These are phyloP conservation scores for Kwoniella bestiolae DNA, from an alignment of 768 basidiomycete genomes.

Conservation along the genomic window DNA sequence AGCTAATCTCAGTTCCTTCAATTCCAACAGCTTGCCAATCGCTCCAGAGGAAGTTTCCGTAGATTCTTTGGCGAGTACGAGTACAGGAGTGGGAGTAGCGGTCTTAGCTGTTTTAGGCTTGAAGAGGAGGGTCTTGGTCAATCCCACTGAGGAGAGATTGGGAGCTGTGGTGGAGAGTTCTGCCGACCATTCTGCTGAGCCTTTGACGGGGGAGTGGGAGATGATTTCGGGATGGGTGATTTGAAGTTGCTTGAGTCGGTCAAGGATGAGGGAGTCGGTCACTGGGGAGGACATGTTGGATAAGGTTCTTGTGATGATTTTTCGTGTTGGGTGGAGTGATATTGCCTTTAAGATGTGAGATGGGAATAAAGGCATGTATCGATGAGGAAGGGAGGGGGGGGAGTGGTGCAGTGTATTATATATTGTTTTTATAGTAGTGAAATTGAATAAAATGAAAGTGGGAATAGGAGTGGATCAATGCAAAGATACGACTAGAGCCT, in stretches of 20 bases:
- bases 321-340: not conserved
- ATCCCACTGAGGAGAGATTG: constrained; percentile 1
- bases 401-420: not conserved
- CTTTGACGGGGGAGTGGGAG: constrained; percentile 67
- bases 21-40: constrained; percentile 67
- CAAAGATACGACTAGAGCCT: not conserved
- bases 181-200: constrained; percentile 75
- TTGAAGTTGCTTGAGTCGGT: constrained; percentile 32
- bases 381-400: not conserved
- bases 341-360: not conserved
- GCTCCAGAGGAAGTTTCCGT: constrained; percentile 80
- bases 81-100: constrained; percentile 78
- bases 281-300: constrained; percentile 36
- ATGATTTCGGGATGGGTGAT: constrained; percentile 53
- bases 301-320: not conserved
- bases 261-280: constrained; percentile 33
- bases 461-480: not conserved
- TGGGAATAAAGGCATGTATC: constrained; percentile 15
- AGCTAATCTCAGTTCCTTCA: constrained; percentile 87
- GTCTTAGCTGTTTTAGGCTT: constrained; percentile 96
- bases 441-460: not conserved
- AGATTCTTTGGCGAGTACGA: constrained; percentile 81
- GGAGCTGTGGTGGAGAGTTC: constrained; percentile 60
- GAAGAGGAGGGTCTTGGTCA: constrained; percentile 64
- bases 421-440: not conserved